Evolutionary conservation across 2,329 filamentous ascomycete genomes (phyloP), one percentile per base, ranked within the genome.

Genomic region (Hypocreales sp.): DNA sequence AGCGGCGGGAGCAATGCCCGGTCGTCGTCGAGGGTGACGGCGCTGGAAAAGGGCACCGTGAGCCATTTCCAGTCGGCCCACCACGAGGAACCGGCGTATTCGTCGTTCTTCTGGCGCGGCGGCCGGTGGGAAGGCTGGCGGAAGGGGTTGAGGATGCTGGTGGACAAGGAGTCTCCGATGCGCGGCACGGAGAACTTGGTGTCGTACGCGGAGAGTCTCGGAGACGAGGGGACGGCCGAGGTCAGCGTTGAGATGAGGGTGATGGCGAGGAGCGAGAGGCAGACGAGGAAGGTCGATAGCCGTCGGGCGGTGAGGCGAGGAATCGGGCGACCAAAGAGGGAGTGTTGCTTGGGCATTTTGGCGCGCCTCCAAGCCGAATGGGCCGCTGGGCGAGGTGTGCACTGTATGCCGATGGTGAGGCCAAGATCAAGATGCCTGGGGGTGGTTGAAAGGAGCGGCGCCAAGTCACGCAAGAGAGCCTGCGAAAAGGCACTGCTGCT

Each of bases 11-110:
- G 72, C 29, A 95, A 67, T 7, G 79, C 76, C 29, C 83, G 68
- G 43, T 79, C 78, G 48, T 92, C 79, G 45, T 93, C 86, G 31
- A 90, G 64, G 0, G 70, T 76, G 31, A 90, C 63, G 11, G 72
- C 70, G 23, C 75, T 84, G 12, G 84, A 93, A 50, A 94, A 95
- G 3, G 86, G 82, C 28, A 56, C 56, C 34, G 79, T 80, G 41
- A 81, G 65, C 84, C 86, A 95, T 47, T 78, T 82, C 74, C 79
- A 92, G 50, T 92, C 76, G 36, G 71, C 75, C 54, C 83, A 81
- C 87, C 87, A 95, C 33, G 73, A 75, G 19, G 79, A 75, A 34
- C 79, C 79, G 26, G 76, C 79, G 45, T 70, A 75, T 5, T 78
- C 79, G 46, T 81, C 86, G 49, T 87, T 82, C 36, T 72, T 70